phyloP scores from a whole-genome alignment of 2,329 filamentous ascomycete genomes.

The Aspergillus awamori region DNA sequence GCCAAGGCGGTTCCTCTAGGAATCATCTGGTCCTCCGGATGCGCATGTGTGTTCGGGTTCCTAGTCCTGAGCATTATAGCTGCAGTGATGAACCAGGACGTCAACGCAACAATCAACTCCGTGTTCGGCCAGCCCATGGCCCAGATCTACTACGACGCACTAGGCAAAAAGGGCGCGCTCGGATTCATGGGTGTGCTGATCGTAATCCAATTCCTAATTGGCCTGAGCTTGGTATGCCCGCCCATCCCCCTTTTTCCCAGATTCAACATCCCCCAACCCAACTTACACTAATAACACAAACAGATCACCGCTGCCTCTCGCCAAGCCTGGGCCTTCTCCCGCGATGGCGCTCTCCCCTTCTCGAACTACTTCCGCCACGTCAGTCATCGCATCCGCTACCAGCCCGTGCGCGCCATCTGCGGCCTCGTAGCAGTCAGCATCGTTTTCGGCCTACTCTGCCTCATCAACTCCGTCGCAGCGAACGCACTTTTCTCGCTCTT shows the following conservation, averaged over 20 bases:
- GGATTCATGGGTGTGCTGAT: conserved; percentile 63
- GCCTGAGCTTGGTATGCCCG: conserved; percentile 52
- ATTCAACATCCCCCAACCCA: not conserved
- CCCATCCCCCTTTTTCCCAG: not conserved
- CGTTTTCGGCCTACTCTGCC: conserved; percentile 59
- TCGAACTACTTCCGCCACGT: conserved; percentile 60
- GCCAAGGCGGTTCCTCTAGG: conserved; percentile 62
- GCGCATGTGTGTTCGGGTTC: conserved; percentile 58
- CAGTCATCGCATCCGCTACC: conserved; percentile 58
- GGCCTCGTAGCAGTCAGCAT: conserved; percentile 56
- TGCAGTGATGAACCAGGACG: conserved; percentile 58
- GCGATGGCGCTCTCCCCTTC: conserved; percentile 65
- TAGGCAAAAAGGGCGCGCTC: conserved; percentile 62
- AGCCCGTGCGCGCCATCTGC: conserved; percentile 61
- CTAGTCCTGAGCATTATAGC: conserved; percentile 62
- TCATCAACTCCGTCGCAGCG: conserved; percentile 62
- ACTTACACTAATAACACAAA: not conserved
- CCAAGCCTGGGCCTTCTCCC: conserved; percentile 65
- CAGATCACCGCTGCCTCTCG: conserved; percentile 60
- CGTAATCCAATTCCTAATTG: conserved; percentile 66
- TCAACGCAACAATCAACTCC: conserved; percentile 52
- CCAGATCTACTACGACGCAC: conserved; percentile 61
- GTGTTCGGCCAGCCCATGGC: conserved; percentile 63
- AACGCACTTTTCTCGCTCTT: conserved; percentile 59
- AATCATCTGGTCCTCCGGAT: conserved; percentile 59